phyloP scores from a whole-genome alignment of 177 flowering plant genomes.

The Vitis hybrid region DNA sequence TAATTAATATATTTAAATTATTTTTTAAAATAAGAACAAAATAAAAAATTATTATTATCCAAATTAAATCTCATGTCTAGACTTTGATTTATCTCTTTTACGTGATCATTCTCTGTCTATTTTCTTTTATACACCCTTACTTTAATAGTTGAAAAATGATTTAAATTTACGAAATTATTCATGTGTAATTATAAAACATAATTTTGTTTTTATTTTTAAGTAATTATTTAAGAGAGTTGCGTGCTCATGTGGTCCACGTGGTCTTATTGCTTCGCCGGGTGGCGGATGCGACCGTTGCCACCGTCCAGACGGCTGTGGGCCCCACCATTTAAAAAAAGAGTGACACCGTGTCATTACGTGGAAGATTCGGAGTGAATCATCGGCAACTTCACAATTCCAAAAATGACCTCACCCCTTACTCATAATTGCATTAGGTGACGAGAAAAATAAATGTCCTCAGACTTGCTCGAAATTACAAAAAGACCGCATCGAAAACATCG shows the following conservation, averaged over 20 bases:
- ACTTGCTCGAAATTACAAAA: background rate
- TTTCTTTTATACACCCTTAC: too few relatives aligned
- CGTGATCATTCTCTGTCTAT: too few relatives aligned
- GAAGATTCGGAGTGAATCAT: background rate
- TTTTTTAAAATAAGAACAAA: too few relatives aligned
- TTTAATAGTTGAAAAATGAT: too few relatives aligned
- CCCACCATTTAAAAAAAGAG: background rate
- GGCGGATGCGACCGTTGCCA: slow-evolving; percentile 17
- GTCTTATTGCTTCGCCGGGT: slow-evolving; percentile 1
- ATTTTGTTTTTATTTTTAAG: background rate
- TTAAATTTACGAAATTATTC: background rate
- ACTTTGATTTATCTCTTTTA: too few relatives aligned
- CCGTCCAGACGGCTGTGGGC: slow-evolving; percentile 10
- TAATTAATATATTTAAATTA: too few relatives aligned
- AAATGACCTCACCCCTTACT: background rate
- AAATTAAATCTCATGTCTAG: too few relatives aligned
- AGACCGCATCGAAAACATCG: background rate
- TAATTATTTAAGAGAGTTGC: background rate
- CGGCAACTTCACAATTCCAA: background rate
- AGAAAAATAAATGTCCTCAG: too few relatives aligned
- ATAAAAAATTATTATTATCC: too few relatives aligned
- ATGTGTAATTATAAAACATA: background rate
- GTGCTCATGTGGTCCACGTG: slow-evolving; percentile 8
- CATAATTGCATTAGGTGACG: background rate
- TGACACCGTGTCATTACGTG: slow-evolving; percentile 4